phyloP scores from a whole-genome alignment of 1,139 yeast species.

The Meyerozyma smithsonii region DNA sequence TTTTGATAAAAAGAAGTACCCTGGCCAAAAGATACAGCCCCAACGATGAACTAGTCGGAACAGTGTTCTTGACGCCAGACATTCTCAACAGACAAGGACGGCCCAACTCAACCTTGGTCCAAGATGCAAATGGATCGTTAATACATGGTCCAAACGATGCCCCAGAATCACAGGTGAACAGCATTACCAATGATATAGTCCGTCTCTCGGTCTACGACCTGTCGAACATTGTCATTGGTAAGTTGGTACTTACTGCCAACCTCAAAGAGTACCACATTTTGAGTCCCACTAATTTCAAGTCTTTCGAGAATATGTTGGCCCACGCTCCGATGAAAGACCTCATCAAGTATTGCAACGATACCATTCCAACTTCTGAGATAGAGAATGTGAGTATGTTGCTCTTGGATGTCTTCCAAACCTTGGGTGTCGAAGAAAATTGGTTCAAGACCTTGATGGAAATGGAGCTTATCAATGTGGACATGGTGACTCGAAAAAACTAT shows the following conservation, averaged over 20 bases:
- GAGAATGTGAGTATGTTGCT: conserved; percentile 52
- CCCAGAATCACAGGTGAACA: conserved; percentile 10
- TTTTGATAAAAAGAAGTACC: conserved; percentile 43
- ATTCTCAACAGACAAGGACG: conserved; percentile 36
- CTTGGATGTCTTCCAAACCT: conserved; percentile 61
- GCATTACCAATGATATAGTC: conserved; percentile 30
- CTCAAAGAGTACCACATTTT: conserved; percentile 57
- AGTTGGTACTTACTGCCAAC: conserved; percentile 50
- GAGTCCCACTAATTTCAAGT: conserved; percentile 52
- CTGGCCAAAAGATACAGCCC: conserved; percentile 16
- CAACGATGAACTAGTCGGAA: conserved; percentile 45
- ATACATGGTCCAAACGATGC: conserved; percentile 8
- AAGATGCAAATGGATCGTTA: conserved; percentile 19
- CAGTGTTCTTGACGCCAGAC: conserved; percentile 53
- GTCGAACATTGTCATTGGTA: conserved; percentile 47
- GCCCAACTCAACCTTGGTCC: conserved; percentile 34
- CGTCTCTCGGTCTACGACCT: conserved; percentile 39
- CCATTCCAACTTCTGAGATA: conserved; percentile 42
- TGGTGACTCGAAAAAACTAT: conserved; percentile 39
- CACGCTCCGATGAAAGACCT: conserved; percentile 50
- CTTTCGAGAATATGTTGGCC: conserved; percentile 54
- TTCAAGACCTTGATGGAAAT: conserved; percentile 60
- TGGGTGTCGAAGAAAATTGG: conserved; percentile 64
- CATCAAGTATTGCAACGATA: conserved; percentile 41
- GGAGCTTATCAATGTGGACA: conserved; percentile 53